Evolutionary conservation across 2,329 filamentous ascomycete species (phyloP), one percentile per base, ranked within the genome.

Genomic region (Pseudomassariella vexata): DNA sequence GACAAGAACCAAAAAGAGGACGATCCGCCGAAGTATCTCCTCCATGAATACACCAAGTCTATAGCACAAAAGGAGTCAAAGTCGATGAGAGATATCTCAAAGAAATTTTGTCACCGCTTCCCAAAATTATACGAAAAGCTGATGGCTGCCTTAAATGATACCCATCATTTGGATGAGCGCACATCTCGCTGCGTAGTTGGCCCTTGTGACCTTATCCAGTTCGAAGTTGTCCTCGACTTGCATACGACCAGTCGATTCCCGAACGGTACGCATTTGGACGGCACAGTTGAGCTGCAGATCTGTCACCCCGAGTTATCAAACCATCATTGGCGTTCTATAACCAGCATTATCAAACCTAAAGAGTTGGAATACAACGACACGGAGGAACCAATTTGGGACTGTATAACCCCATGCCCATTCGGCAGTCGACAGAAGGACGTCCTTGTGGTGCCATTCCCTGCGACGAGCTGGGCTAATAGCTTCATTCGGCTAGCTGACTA

Each of bases 281-380:
- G 70, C 35, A 67, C 73, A 39, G 68, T 78, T 21, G 72, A 80
- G 55, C 65, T 80, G 35, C 68, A 70, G n/a, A n/a, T n/a, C n/a
- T n/a, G n/a, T 36, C 65, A 70, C 42, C 64, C 62, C n/a, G 60
- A 56, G 19, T 60, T 77, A 28, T 65, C 73, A 44, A 67, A 65
- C 45, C 71, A 76, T 48, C 62, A 62, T 23, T 81, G 76, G 76
- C 70, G 73, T 54, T 76, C 74, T 37, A 56, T 74, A 28, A 79
- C 76, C 8, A 67, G 65, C n/a, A 64, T 81, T 28, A 65, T 66
- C 14, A 69, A 75, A 21, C 76, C 76, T 0, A 52, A 61, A 4
- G 73, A 79, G 53, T 59, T 77, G 30, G 63, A n/a, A n/a, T n/a
- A n/a, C n/a, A n/a, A n/a, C n/a, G n/a, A n/a, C n/a, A n/a, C n/a